Base-by-base conservation (phyloP, 2,329 filamentous ascomycete species). In the Blastomyces parvus region DNA sequence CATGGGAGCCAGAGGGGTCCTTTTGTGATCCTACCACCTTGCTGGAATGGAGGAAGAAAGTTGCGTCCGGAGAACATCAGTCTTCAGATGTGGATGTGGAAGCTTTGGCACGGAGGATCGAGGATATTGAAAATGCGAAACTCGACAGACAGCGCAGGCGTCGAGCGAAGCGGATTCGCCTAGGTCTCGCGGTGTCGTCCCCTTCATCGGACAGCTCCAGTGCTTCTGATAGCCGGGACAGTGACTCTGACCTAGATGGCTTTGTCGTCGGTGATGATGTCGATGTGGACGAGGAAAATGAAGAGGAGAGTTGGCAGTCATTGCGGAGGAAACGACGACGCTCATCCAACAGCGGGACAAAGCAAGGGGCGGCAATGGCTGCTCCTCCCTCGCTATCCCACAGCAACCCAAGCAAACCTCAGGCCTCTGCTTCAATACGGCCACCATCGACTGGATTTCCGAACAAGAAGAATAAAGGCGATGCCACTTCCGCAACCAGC, bases 1-100 rank as follows among this genome's bases (percentile, higher is more conserved):
- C 83, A 0, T 85, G 81, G 81, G 81, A 85, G 66, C 80, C 81
- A 1, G 69, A 68, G 22, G 72, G 75, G 1, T 73, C 74, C 56
- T 80, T 84, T 64, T 60, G 67, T 33, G 66, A 69, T 50, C 69
- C 71, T 33, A 67, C 66, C 13, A 77, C 74, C 0, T 69, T 84
- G 25, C 48, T 70, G 8, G 73, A 77, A 1, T 82, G 80, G 78
- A 65, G 69, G 52, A 62, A 67, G 27, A 74, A 73, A 52, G 73
- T 77, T 57, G 64, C 64, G 19, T 67, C 70, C 48, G 71, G 77
- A 27, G 68, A 68, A 57, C 62, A 70, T 44, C 46, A 59, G 8
- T 62, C 65, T 19, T 77, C 79, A 61, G 70, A 78, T 66, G 50
- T 77, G 13, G 70, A 78, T 66, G 48, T 77, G 13, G 61, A 68